Base-by-base conservation (phyloP, 1,139 yeast species). In the Blastobotrys apis region DNA sequence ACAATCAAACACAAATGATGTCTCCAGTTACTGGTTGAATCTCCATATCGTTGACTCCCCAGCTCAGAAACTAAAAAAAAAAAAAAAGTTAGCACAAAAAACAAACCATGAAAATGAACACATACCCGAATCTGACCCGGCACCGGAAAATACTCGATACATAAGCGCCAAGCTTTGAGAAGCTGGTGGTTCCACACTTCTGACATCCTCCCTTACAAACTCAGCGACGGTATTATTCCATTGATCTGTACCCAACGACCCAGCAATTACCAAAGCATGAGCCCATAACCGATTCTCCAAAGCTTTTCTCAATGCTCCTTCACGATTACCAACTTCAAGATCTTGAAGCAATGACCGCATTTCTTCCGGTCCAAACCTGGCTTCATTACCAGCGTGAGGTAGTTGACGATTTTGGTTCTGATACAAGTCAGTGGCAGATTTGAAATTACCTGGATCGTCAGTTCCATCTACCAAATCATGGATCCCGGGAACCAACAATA, bases 211-310 rank as follows among this genome's bases (percentile, higher is more conserved):
- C 1, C 65, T 57, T 5, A 77, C 64, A 60, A 76, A 81, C 35
- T 68, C 66, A 15, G 72, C 68, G 1, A 82, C 82, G 10, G 82
- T 74, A 26, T 72, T 69, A 5, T 78, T 67, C 75, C 87, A 83
- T 39, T 72, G 71, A 3, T 77, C 80, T 13, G 76, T 74, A 1
- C 94, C 83, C 27, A 78, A 66, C 13, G 85, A 65, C 48, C 82
- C 75, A 1, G 94, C 81, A 46, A 90, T 68, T 33, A 87, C 64
- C 45, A 90, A 63, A 0, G 95, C 84, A 60, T 88, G 72, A 0
- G 94, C 79, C 84, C 88, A 88, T 51, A 86, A 85, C 12, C 80
- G 77, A 47, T 77, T 75, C 2, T 75, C 72, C 26, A 87, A 62
- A 1, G 94, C 78, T 47, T 71, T 68, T 23, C 75, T 71, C 44